phyloP scores from a whole-genome alignment of 495 filamentous ascomycete species.

The Penicillium cataractarum region DNA sequence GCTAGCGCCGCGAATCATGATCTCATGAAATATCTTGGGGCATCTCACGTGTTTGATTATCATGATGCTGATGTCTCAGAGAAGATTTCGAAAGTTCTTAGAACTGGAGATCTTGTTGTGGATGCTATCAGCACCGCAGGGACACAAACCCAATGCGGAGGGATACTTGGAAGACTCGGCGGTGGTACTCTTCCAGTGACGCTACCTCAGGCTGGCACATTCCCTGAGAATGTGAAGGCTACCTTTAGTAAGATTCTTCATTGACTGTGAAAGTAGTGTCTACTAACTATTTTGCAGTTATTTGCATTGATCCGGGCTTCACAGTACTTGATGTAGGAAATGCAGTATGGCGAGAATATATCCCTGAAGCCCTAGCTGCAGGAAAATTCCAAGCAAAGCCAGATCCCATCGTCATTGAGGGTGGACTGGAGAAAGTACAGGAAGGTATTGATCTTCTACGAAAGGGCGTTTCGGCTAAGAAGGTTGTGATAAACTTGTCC shows the following conservation, averaged over 20 bases:
- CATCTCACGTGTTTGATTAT: conserved; percentile 42
- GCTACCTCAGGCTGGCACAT: background rate
- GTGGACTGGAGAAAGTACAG: conserved; percentile 48
- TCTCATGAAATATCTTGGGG: conserved; percentile 41
- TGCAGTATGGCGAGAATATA: conserved; percentile 35
- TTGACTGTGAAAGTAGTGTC: background rate
- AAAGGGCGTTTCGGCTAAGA: conserved; percentile 44
- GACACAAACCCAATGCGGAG: conserved; percentile 24
- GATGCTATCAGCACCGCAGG: conserved; percentile 26
- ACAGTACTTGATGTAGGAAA: conserved; percentile 19
- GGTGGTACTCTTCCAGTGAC: conserved; percentile 36
- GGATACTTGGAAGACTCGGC: conserved; percentile 35
- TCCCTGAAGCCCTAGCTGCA: conserved; percentile 35
- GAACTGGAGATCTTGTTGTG: conserved; percentile 25
- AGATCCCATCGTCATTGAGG: conserved; percentile 38
- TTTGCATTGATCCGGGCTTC: conserved; percentile 10
- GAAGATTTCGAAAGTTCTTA: conserved; percentile 20
- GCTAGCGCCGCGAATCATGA: conserved; percentile 36
- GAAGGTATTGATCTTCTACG: conserved; percentile 40
- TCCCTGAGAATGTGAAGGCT: conserved; percentile 17
- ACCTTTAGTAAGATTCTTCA: conserved; percentile 14
- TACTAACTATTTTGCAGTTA: conserved; percentile 11
- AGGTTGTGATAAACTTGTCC: conserved; percentile 16
- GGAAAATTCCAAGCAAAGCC: conserved; percentile 37
- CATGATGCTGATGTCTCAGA: conserved; percentile 29